Evolutionary conservation across 1,284 basidiomycete genomes (phyloP), one percentile per base, ranked within the genome.

Genomic region (Ganoderma resinaceum): DNA sequence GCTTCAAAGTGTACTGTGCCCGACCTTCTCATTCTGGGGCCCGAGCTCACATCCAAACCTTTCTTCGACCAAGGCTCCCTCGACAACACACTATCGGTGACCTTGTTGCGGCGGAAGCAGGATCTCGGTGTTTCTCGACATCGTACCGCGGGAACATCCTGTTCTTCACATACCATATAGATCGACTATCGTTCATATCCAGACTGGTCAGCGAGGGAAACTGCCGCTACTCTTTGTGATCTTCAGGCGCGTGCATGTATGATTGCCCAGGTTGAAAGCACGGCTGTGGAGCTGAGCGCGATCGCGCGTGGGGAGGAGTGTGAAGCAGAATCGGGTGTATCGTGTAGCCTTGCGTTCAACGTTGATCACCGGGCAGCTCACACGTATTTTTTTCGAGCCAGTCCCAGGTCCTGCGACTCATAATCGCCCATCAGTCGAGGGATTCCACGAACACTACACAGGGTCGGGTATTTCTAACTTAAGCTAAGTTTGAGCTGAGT

Each of bases 1-100:
- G 86, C 29, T 80, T 81, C 61, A 87, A 87, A 14, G 77, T 87
- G 62, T 86, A 87, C 75, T 11, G 9, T 88, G 82, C 76, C 88
- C 87, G 18, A 85, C 79, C 70, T 88, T 42, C 3, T 42, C 61
- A 12, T 76, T 84, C 76, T 29, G 87, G 84, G 82, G 69, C 73
- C 29, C 77, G 31, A 68, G 75, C 53, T 80, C 86, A 35, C 73
- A 85, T n/a, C 59, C 72, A 3, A 65, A 67, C n/a, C 80, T 23
- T 2, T 35, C 37, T n/a, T 38, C 37, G 37, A 12, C n/a, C 14
- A 40, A 20, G n/a, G 20, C 37, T 2, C 23, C 20, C 14, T 29
- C 37, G 58, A 60, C 26, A 38, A 38, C 2, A 11, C 11, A 2
- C 14, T 12, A 38, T 12, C 35, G 9, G 4, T 4, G 37, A 12